Base-by-base conservation (phyloP, 345 rosid genomes). In the Aurinia saxatilis region DNA sequence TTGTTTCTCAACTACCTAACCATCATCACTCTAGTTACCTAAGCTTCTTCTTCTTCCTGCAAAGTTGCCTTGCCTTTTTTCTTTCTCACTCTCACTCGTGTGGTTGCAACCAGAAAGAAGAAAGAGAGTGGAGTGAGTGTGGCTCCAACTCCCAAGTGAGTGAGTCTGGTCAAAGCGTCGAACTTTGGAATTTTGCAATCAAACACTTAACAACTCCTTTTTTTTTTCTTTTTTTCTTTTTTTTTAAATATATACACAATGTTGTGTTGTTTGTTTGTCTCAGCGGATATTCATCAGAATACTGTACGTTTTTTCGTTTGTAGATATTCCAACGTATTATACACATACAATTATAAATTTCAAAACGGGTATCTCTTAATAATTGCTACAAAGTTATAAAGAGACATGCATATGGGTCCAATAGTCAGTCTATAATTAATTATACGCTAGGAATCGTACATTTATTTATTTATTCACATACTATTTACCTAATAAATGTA, bases 101-200 rank as follows among this genome's bases (percentile, higher is more conserved):
- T 21, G 25, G 25, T 21, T 21, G 25, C 25, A 21, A 21, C 25
- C 25, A 21, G 25, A 21, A 21, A 21, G 25, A 21, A 3, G 49
- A 16, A 6, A 14, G 25, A 16, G 17, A 7, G 13, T 17, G 9
- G 41, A 30, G 41, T 45, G 33, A 31, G 4, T 59, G 12, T 40
- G 41, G 33, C 33, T 60, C 53, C 53, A 60, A 45, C 53, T 59
- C 65, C 65, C 65, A 33, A 59, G 53, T 59, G 42, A 45, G 40
- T 59, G 65, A n/a, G n/a, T n/a, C n/a, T 44, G 49, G 49, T 44
- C 49, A 44, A 44, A 44, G 49, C 23, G 23, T 59, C 64, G 41
- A 40, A 15, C 37, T 41, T 57, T 57, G 63, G 38, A 57, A 6
- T 41, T 40, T 40, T 57, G 15, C 49, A 57, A 27, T 57, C 25